Evolutionary conservation across 371 early-diverging fungal species (phyloP).

Genomic region (Syncephalastrum racemosum): DNA sequence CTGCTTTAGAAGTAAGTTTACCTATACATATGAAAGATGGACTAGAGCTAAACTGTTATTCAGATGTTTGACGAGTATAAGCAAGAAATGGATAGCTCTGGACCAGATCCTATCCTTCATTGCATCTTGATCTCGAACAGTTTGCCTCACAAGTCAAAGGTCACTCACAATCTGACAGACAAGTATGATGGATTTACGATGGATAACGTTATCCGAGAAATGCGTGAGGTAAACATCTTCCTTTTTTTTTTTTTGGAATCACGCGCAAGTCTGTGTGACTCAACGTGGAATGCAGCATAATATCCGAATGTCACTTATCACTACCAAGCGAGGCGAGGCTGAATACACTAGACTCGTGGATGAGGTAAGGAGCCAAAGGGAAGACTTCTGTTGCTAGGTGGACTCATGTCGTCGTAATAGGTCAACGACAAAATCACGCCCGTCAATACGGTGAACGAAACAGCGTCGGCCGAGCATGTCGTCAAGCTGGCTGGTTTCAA

Average conservation of each 20-base stretch:
- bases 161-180: conserved; percentile 47
- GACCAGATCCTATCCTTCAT: conserved; percentile 51
- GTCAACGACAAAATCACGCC: conserved; percentile 45
- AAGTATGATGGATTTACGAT: conserved; percentile 51
- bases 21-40: neutral
- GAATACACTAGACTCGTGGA: conserved; percentile 34
- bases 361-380: conserved; percentile 14
- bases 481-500: conserved; percentile 62
- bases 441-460: conserved; percentile 40
- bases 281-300: conserved; percentile 27
- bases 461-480: conserved; percentile 35
- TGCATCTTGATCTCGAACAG: conserved; percentile 58
- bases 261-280: neutral
- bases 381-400: neutral
- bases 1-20: conserved; percentile 58
- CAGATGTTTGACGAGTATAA: conserved; percentile 61
- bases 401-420: conserved; percentile 11
- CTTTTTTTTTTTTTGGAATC: neutral
- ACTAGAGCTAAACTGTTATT: neutral
- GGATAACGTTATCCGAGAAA: conserved; percentile 42
- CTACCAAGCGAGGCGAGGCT: conserved; percentile 35
- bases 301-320: conserved; percentile 47
- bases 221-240: conserved; percentile 56
- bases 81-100: conserved; percentile 26
- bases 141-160: conserved; percentile 46